phyloP scores from a whole-genome alignment of 2,329 filamentous ascomycete species.

The Sporothrix inflata region DNA sequence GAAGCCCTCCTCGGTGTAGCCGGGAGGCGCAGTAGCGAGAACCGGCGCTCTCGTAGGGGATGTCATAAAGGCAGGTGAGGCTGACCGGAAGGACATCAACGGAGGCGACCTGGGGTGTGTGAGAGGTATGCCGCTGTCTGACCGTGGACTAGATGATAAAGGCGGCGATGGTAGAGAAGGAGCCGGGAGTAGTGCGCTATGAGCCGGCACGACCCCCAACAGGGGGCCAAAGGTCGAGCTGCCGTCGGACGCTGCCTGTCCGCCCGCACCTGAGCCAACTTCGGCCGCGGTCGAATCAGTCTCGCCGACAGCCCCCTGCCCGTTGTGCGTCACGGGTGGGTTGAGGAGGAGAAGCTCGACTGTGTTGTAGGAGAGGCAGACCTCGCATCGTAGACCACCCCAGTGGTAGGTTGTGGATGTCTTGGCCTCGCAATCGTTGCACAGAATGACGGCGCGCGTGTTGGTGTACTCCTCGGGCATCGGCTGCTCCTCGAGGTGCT shows the following conservation, averaged over 20 bases:
- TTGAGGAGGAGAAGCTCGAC: slow-evolving; percentile 61
- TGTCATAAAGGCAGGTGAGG: slow-evolving; percentile 36
- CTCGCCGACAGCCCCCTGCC: neutral
- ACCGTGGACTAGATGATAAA: slow-evolving; percentile 1
- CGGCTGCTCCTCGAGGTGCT: slow-evolving; percentile 83
- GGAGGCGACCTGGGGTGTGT: slow-evolving; percentile 22
- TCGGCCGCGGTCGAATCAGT: neutral
- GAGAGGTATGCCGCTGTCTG: slow-evolving; percentile 8
- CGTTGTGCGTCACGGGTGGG: slow-evolving; percentile 48
- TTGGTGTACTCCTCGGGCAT: slow-evolving; percentile 86
- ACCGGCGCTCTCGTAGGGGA: slow-evolving; percentile 26
- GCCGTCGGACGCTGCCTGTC: neutral
- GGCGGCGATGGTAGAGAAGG: slow-evolving; percentile 11
- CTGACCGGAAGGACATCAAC: slow-evolving; percentile 48
- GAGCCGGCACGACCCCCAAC: neutral
- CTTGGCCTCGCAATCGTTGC: slow-evolving; percentile 92
- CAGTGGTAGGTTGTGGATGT: slow-evolving; percentile 90
- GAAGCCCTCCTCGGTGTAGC: slow-evolving; percentile 30
- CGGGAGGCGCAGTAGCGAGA: slow-evolving; percentile 31
- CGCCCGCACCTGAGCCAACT: neutral
- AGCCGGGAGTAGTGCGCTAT: neutral
- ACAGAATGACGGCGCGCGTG: slow-evolving; percentile 81
- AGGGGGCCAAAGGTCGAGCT: neutral
- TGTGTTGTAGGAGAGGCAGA: slow-evolving; percentile 72
- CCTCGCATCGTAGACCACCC: slow-evolving; percentile 86